Evolutionary conservation across 192 early-diverging fungal species (phyloP), one percentile per base, ranked within the genome.

Genomic region (Cladochytrium replicatum): DNA sequence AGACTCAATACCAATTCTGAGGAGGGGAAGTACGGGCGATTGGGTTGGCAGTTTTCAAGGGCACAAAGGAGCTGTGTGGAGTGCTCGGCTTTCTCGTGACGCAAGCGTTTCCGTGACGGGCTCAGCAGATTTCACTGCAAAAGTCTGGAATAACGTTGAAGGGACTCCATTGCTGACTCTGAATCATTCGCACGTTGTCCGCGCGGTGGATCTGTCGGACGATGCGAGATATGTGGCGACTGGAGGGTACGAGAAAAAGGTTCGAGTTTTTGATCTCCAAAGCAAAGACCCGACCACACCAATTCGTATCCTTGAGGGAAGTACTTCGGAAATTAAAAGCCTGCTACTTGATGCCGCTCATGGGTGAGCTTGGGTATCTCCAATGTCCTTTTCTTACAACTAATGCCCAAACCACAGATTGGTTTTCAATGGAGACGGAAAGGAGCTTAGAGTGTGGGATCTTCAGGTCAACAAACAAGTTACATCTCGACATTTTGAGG

Each of bases 41-140:
- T 93, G 89, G 89, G 86, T 93, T 47, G 89, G 89, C 11, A 88
- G 84, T 7, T 93, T 93, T 46, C 53, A 81, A 54, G 89, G 87
- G 37, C 89, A 93, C 61, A 93, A 93, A 67, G 89, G 89, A 29
- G 89, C 89, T 0, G 87, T 93, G 2, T 91, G 90, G 90, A 82
- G 77, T 46, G 84, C 90, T 24, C 74, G 80, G 52, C 72, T 93
- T 43, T 82, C 74, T 13, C 67, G 73, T 22, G 83, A 87, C 58
- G 80, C 88, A 7, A 62, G 75, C n/a, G 71, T 74, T 32, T 88
- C 88, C 27, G 87, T 91, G 2, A 93, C 90, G 3, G 90, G 83
- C n/a, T 91, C 88, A 1, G 90, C 88, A 21, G 90, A 93, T 67
- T 93, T 91, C 64, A 85, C 87, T 30, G 86, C 82, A 63, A 81